Percentiles rank a stretch among this genome's conserved stretches.
phyloP scores from a whole-genome alignment of 2,329 filamentous ascomycete genomes.

The Trematosphaeria pertusa region DNA sequence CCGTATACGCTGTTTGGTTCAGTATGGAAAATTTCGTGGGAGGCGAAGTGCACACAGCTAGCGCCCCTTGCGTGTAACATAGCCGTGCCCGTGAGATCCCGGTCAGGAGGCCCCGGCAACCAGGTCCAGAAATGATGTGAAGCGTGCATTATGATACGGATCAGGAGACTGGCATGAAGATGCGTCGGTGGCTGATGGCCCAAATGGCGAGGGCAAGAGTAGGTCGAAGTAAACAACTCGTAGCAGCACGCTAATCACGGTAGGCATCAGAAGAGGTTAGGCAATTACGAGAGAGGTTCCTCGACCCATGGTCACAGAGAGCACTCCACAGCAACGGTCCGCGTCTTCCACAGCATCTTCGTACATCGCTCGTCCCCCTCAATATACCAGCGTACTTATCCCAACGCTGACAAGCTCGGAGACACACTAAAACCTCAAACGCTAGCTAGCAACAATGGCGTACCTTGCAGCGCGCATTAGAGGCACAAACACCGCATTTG shows the following conservation, averaged over 20 bases:
- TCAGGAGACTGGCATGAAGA: conserved; percentile 16
- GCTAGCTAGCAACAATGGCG: conserved; percentile 27
- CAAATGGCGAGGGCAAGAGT: not conserved
- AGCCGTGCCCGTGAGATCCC: conserved; percentile 3
- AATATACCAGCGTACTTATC: no score
- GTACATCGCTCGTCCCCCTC: no score
- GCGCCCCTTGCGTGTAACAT: conserved; percentile 27
- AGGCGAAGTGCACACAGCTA: conserved; percentile 9
- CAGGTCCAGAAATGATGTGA: conserved; percentile 22
- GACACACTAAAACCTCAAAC: conserved; percentile 18
- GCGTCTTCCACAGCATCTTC: no score
- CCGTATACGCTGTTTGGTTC: no score
- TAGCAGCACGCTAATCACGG: no score
- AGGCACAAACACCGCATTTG: conserved; percentile 22
- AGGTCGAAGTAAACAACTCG: no score
- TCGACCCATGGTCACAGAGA: no score
- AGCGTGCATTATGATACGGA: conserved; percentile 26
- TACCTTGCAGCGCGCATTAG: conserved; percentile 28
- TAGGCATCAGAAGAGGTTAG: no score
- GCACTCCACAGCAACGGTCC: no score
- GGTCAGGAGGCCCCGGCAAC: conserved; percentile 25
- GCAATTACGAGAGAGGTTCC: no score
- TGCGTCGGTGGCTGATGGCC: conserved; percentile 17
- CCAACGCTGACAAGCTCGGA: no score
- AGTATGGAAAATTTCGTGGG: not conserved